These are phyloP conservation scores for Xylaria telfairii DNA, from an alignment of 495 filamentous ascomycete genomes.

Conservation along the genomic window DNA sequence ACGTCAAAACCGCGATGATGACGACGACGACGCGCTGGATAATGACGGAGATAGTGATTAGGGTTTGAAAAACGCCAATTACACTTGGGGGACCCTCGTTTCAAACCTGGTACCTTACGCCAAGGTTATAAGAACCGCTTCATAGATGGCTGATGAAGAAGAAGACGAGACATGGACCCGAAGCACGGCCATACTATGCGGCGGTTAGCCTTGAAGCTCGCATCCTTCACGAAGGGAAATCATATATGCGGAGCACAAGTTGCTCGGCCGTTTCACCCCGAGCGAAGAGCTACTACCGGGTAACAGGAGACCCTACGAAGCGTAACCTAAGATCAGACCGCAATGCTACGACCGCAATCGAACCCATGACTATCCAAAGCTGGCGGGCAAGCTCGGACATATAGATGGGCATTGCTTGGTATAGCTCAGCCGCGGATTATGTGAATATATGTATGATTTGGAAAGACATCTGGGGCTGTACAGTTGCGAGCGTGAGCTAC, in stretches of 20 bases:
- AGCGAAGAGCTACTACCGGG: not conserved
- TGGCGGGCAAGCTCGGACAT: not conserved
- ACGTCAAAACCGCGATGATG: slow-evolving; percentile 49
- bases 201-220: not conserved
- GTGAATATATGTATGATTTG: not conserved
- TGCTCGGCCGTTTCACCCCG: not conserved
- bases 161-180: not conserved
- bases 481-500: not conserved
- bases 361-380: not conserved
- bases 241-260: not conserved
- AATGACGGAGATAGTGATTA: slow-evolving; percentile 64
- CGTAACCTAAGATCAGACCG: not conserved
- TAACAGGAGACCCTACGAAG: not conserved
- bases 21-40: slow-evolving; percentile 71
- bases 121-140: not conserved
- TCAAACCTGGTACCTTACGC: not conserved
- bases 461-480: not conserved
- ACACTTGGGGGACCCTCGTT: too few species aligned
- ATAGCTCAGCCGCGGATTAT: not conserved
- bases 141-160: not conserved
- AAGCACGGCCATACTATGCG: not conserved
- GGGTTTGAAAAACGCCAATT: not conserved
- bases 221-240: not conserved
- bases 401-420: not conserved
- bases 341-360: not conserved